Evolutionary conservation across 352 stramenopile species (phyloP).

Genomic region (Pythium aphanidermatum): DNA sequence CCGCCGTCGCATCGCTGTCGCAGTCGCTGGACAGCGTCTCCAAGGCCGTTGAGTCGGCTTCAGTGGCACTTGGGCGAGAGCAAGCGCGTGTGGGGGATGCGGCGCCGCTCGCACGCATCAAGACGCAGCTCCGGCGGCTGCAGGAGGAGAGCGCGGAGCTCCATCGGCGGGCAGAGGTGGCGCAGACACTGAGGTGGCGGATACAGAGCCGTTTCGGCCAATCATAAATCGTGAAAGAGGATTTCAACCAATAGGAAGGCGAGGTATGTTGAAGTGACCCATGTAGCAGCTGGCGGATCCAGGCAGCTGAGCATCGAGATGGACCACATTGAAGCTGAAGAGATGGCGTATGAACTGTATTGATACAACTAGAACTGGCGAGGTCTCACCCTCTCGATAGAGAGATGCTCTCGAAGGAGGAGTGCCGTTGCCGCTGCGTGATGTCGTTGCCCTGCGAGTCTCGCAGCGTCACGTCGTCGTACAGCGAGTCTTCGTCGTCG

Average conservation of each 20-base stretch:
- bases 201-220: constrained; percentile 28
- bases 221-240: neutral
- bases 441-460: constrained; percentile 62
- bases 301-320: no score
- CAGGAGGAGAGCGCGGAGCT: constrained; percentile 38
- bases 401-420: constrained; percentile 76
- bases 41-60: neutral
- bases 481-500: constrained; percentile 63
- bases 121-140: constrained; percentile 34
- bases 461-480: constrained; percentile 37
- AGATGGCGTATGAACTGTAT: no score
- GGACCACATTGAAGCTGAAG: no score
- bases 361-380: no score
- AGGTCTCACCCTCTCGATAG: constrained; percentile 25
- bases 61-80: constrained; percentile 3
- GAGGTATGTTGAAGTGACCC: no score
- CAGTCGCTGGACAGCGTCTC: neutral
- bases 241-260: no score
- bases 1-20: no score
- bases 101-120: constrained; percentile 30
- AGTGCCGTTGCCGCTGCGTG: constrained; percentile 58
- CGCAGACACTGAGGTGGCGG: constrained; percentile 31
- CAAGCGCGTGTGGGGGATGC: constrained; percentile 11
- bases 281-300: no score
- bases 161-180: no score